Conservation (phyloP, 1,284 basidiomycete species). For the Porodaedalea pini region DNA sequence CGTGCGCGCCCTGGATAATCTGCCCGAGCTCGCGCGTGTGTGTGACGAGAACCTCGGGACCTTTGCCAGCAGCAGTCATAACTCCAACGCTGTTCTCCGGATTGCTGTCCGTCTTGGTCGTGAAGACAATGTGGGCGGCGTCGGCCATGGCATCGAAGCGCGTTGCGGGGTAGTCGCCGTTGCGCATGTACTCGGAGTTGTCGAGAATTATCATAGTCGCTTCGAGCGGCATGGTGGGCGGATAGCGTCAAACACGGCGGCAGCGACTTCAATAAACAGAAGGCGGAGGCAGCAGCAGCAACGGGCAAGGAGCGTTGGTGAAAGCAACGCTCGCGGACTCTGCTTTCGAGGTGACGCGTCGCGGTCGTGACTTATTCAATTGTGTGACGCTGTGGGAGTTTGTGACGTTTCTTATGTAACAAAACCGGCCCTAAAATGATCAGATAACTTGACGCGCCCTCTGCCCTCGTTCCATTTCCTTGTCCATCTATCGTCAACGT, state of each 20-base stretch:
- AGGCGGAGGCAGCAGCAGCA: background rate
- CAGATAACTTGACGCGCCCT: constrained; percentile 18
- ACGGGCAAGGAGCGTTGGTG: background rate
- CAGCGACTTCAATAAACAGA: background rate
- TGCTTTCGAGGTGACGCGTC: constrained; percentile 14
- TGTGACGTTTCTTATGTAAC: background rate
- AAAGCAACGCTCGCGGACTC: background rate
- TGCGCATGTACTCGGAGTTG: constrained; percentile 95
- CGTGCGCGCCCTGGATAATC: constrained; percentile 78
- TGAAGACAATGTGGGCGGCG: constrained; percentile 88
- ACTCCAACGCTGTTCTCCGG: constrained; percentile 96
- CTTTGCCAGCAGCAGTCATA: constrained; percentile 97
- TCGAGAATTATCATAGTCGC: constrained; percentile 91
- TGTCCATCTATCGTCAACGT: constrained; percentile 13
- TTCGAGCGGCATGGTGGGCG: constrained; percentile 76
- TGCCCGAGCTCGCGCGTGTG: constrained; percentile 95
- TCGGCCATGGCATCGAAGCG: constrained; percentile 90
- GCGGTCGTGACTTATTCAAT: background rate
- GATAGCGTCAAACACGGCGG: background rate
- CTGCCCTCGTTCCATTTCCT: constrained; percentile 11
- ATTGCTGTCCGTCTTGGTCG: constrained; percentile 92
- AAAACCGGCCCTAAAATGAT: constrained; percentile 9
- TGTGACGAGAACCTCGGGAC: constrained; percentile 92
- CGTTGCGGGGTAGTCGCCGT: constrained; percentile 90
- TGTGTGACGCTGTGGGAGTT: background rate